Conservation (phyloP, 306 rosid genomes). For the Trichosanthes cucumerina region DNA sequence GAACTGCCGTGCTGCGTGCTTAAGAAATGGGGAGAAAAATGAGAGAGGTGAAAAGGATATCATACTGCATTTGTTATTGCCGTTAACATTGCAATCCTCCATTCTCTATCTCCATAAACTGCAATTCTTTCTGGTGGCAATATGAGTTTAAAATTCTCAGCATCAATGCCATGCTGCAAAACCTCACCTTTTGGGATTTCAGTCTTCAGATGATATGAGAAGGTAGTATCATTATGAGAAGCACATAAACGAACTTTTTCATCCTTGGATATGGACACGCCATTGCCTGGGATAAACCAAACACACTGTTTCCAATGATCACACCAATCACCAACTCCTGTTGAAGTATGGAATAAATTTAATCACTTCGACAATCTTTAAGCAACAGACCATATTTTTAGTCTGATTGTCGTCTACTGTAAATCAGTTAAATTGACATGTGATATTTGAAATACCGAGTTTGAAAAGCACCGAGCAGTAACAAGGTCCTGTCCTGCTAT, state of each 20-base stretch:
- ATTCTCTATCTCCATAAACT: conserved; percentile 59
- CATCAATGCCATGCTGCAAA: conserved; percentile 19
- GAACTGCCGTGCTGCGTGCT: neutral
- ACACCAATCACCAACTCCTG: conserved; percentile 72
- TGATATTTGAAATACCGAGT: neutral
- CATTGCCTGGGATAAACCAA: conserved; percentile 86
- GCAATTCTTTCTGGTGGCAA: conserved; percentile 74
- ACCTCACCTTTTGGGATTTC: conserved; percentile 24
- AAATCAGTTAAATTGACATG: neutral
- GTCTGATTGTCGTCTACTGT: neutral
- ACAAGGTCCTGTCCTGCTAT: neutral
- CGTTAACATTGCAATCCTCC: conserved; percentile 57
- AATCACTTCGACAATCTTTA: conserved; percentile 3
- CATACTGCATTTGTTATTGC: conserved; percentile 40
- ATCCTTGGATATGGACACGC: conserved; percentile 39
- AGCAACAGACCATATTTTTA: neutral
- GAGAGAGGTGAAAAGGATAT: conserved; percentile 1
- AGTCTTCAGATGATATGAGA: conserved; percentile 46
- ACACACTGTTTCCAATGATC: conserved; percentile 99
- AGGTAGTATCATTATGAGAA: conserved; percentile 47
- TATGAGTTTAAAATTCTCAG: conserved; percentile 40
- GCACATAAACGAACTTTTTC: conserved; percentile 50
- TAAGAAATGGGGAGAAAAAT: neutral
- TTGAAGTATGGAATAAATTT: conserved; percentile 20
- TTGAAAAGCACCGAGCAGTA: neutral